Evolutionary conservation across 441 rosid species (phyloP).

Genomic region (Corymbia citriodora): DNA sequence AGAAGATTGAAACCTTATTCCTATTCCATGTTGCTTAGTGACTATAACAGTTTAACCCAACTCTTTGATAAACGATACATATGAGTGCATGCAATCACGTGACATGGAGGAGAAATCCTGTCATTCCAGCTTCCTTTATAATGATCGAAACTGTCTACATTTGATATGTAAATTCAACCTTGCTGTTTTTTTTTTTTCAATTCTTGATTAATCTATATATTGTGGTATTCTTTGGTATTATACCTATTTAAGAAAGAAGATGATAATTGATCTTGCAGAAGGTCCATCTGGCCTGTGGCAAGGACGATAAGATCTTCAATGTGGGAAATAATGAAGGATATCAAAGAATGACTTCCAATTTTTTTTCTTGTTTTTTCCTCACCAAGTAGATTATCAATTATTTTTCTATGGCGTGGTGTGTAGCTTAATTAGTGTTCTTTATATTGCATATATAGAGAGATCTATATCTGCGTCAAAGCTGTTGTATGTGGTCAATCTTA

Average conservation of each 20-base stretch:
- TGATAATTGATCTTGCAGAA: no score
- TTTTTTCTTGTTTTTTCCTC: background rate
- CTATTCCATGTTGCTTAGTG: background rate
- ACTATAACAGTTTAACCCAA: background rate
- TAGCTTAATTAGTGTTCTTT: background rate
- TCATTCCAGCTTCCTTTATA: background rate
- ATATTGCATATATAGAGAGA: background rate
- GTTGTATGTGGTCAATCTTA: background rate
- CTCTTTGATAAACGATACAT: background rate
- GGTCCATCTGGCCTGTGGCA: no score
- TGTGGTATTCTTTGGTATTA: no score
- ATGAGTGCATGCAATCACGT: background rate
- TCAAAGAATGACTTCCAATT: slow-evolving; percentile 12
- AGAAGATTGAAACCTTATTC: background rate
- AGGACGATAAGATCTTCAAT: no score
- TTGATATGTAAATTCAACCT: background rate
- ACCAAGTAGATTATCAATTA: background rate
- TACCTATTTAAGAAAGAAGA: no score
- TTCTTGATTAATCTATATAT: no score
- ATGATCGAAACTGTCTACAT: background rate
- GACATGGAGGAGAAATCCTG: background rate
- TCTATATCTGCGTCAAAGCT: background rate
- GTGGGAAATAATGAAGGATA: background rate
- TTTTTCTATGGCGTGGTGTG: background rate
- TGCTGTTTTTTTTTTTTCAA: no score